Conservation (phyloP, 208 protist species). For the Paratrypanosoma confusum region DNA sequence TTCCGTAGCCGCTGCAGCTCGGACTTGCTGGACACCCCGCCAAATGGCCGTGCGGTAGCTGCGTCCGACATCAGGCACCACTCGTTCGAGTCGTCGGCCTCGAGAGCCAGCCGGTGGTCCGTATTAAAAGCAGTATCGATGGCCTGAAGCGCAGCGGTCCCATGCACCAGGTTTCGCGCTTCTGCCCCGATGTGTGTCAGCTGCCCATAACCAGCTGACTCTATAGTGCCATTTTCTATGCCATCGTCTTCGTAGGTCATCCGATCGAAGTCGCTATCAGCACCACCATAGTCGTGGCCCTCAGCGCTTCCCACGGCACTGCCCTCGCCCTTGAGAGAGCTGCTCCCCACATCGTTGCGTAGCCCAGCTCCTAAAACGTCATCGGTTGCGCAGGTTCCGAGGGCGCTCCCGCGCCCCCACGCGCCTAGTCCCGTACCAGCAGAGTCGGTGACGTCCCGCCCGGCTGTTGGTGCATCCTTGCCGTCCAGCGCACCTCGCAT, state of each 20-base stretch:
- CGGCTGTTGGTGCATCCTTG: too few relatives aligned
- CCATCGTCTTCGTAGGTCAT: not conserved
- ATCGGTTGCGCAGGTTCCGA: too few relatives aligned
- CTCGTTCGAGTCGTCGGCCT: constrained; percentile 54
- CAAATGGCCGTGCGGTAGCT: constrained; percentile 12
- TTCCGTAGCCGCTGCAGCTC: constrained; percentile 49
- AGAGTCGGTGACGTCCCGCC: too few relatives aligned
- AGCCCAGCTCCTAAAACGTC: too few relatives aligned
- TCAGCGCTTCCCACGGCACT: constrained; percentile 14
- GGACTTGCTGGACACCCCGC: constrained; percentile 16
- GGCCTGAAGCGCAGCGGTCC: constrained; percentile 43
- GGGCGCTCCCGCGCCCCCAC: too few relatives aligned
- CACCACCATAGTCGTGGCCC: constrained; percentile 11
- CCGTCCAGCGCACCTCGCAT: too few relatives aligned
- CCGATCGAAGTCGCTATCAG: not conserved
- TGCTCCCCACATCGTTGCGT: too few relatives aligned
- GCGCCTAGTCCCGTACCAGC: too few relatives aligned
- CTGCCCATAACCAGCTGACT: not conserved
- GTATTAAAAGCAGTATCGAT: constrained; percentile 26
- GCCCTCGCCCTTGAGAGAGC: constrained; percentile 9
- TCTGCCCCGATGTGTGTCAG: constrained; percentile 17
- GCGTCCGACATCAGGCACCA: constrained; percentile 64
- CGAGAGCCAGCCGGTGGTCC: constrained; percentile 53
- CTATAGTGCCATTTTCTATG: constrained; percentile 1
- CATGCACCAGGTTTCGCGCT: constrained; percentile 50